Conservation (phyloP, 73 alveolate genomes). For the Blepharisma stoltei region DNA sequence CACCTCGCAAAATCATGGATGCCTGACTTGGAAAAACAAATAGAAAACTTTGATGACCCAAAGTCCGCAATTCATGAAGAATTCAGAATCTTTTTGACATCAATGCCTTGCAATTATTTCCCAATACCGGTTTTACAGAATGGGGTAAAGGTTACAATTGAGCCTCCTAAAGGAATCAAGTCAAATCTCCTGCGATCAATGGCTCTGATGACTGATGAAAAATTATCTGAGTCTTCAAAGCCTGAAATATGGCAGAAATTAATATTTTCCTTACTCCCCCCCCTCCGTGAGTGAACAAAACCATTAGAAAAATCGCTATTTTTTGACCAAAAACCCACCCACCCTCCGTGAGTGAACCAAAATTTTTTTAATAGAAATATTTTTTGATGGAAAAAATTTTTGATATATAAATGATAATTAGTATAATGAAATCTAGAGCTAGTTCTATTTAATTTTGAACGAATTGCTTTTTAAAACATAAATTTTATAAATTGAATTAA, state of each 20-base stretch:
- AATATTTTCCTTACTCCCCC: constrained; percentile 94
- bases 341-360: too few species aligned
- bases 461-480: too few species aligned
- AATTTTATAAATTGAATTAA: too few species aligned
- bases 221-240: constrained; percentile 66
- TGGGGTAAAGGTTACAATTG: constrained; percentile 92
- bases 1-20: constrained; percentile 98
- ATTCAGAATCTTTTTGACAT: constrained; percentile 97
- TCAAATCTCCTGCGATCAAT: constrained; percentile 66
- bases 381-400: too few species aligned
- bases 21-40: constrained; percentile 95
- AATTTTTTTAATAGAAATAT: too few species aligned
- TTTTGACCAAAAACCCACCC: too few species aligned
- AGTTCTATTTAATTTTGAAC: too few species aligned
- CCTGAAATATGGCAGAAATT: constrained; percentile 87
- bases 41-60: constrained; percentile 85
- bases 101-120: constrained; percentile 97
- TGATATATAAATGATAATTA: too few species aligned
- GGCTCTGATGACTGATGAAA: constrained; percentile 83
- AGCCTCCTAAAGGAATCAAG: constrained; percentile 81
- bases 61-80: constrained; percentile 75
- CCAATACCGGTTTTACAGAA: constrained; percentile 95
- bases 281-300: too few species aligned
- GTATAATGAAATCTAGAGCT: too few species aligned
- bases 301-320: too few species aligned